Conservation (phyloP, 2,329 filamentous ascomycete genomes). For the Ceratocystis smalleyi region DNA sequence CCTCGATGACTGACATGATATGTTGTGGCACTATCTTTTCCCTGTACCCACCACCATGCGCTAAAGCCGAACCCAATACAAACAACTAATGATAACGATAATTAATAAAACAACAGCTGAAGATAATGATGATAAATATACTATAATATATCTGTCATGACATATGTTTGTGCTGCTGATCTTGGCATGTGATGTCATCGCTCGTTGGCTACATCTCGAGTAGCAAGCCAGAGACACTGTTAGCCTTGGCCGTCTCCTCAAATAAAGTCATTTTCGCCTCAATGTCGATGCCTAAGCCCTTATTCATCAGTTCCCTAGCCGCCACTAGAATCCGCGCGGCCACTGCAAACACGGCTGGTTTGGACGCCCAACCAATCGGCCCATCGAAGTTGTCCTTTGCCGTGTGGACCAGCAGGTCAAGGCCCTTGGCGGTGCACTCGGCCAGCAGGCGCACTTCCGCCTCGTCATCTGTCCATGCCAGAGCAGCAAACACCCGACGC, state of each 20-base stretch:
- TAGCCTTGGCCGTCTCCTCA: conserved; percentile 9
- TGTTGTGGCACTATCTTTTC: not conserved
- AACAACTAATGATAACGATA: too few relatives aligned
- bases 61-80: not conserved
- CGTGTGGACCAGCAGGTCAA: conserved; percentile 24
- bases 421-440: conserved; percentile 36
- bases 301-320: conserved; percentile 24
- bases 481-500: conserved; percentile 34
- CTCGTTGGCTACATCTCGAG: conserved; percentile 14
- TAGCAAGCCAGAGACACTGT: conserved; percentile 17
- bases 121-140: not conserved
- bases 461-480: conserved; percentile 19
- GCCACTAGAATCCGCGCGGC: conserved; percentile 33
- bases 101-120: too few relatives aligned
- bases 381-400: conserved; percentile 33
- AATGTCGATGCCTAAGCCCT: conserved; percentile 17
- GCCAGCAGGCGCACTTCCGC: conserved; percentile 20
- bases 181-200: not conserved
- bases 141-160: not conserved
- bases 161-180: not conserved
- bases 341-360: conserved; percentile 50
- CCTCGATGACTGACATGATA: not conserved
- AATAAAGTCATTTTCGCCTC: conserved; percentile 14
- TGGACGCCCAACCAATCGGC: conserved; percentile 56
- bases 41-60: not conserved